Percentiles rank a stretch among this genome's conserved stretches.
phyloP scores from a whole-genome alignment of 805 yeast species.

The Aciculoconidium aculeatum region DNA sequence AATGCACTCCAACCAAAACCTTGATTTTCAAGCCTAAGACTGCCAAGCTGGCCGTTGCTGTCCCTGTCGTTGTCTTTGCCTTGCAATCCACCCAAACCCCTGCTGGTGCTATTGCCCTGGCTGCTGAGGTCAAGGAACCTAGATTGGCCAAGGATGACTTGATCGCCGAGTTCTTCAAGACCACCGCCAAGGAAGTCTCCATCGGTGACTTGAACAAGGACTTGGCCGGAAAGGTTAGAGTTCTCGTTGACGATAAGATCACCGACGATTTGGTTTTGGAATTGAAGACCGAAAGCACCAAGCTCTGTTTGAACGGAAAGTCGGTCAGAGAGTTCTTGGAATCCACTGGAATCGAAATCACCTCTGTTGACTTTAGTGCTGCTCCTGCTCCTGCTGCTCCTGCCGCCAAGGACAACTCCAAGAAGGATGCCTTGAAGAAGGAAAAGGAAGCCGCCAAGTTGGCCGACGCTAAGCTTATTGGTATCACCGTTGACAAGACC shows the following conservation, averaged over 20 bases:
- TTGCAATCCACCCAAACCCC: slow-evolving; percentile 67
- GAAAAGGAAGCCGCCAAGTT: slow-evolving; percentile 48
- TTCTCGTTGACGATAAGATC: slow-evolving; percentile 52
- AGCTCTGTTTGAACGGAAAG: slow-evolving; percentile 44
- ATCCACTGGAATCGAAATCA: slow-evolving; percentile 45
- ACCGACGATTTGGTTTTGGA: slow-evolving; percentile 33
- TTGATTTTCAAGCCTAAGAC: slow-evolving; percentile 90
- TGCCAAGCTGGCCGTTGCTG: slow-evolving; percentile 70
- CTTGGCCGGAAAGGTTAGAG: slow-evolving; percentile 51
- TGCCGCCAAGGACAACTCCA: slow-evolving; percentile 13
- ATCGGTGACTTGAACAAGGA: slow-evolving; percentile 43
- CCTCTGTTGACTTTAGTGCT: slow-evolving; percentile 50
- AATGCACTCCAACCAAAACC: slow-evolving; percentile 64
- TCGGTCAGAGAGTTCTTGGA: slow-evolving; percentile 42
- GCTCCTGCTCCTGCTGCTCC: slow-evolving; percentile 27
- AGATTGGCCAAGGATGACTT: slow-evolving; percentile 82
- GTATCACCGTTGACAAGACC: slow-evolving; percentile 91
- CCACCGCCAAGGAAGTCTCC: slow-evolving; percentile 56
- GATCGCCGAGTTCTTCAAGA: slow-evolving; percentile 55
- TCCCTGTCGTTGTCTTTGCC: slow-evolving; percentile 79
- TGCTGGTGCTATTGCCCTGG: slow-evolving; percentile 54
- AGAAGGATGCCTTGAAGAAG: slow-evolving; percentile 26
- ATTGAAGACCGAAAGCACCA: slow-evolving; percentile 47
- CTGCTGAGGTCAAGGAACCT: slow-evolving; percentile 74
- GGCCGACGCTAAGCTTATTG: slow-evolving; percentile 86